Conservation (phyloP, 306 rosid genomes). For the Carpinus viminea region DNA sequence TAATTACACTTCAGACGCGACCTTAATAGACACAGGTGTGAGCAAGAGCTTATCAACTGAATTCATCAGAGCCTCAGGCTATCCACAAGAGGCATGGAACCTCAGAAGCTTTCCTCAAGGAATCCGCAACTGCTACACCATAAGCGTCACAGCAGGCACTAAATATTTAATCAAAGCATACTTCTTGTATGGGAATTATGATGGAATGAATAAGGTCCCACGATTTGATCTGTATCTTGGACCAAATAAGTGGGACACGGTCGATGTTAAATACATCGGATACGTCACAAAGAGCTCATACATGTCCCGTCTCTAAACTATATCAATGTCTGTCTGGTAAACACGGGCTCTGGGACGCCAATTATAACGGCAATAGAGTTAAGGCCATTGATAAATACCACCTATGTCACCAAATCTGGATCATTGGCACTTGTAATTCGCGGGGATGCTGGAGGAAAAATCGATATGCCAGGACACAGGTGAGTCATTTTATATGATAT, state of each 20-base stretch:
- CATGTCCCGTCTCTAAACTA: constrained; percentile 34
- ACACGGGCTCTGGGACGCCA: constrained; percentile 45
- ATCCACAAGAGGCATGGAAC: constrained; percentile 24
- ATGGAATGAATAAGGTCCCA: constrained; percentile 29
- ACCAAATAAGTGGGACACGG: constrained; percentile 36
- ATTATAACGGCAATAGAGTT: constrained; percentile 53
- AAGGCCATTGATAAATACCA: constrained; percentile 28
- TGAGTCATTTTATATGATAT: neutral
- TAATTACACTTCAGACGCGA: constrained; percentile 47
- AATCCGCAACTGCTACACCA: constrained; percentile 53
- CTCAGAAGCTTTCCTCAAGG: constrained; percentile 63
- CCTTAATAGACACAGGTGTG: constrained; percentile 39
- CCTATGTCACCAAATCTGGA: constrained; percentile 20
- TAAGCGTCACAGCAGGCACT: constrained; percentile 28
- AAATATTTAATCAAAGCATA: constrained; percentile 40
- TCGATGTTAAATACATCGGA: constrained; percentile 13
- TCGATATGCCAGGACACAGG: neutral
- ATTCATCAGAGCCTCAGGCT: neutral
- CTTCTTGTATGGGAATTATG: constrained; percentile 55
- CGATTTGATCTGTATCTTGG: constrained; percentile 55
- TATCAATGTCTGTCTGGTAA: constrained; percentile 43
- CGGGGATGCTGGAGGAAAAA: constrained; percentile 31
- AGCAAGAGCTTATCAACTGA: constrained; percentile 16
- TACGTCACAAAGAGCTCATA: constrained; percentile 29
- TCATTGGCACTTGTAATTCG: neutral